Evolutionary conservation across 2,329 filamentous ascomycete species (phyloP), one percentile per base, ranked within the genome.

Genomic region (Rutstroemia sp.): DNA sequence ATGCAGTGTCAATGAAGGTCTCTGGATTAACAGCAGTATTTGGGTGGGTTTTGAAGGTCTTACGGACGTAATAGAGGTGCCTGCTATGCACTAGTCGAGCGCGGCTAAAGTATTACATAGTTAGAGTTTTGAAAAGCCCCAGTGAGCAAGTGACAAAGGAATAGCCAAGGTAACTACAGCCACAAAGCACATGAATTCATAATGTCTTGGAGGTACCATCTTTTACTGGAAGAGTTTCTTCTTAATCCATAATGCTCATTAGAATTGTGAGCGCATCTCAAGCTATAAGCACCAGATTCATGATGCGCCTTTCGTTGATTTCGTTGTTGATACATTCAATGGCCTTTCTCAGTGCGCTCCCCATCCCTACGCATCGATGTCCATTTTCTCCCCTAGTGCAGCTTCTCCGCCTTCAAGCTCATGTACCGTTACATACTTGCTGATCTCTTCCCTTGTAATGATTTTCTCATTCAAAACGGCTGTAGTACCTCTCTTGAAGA

Each of bases 401-500:
- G 86, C 47, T 59, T 69, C 67, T 6, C 59, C 63, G 42, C 63
- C 61, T 51, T 65, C 81, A 67, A 96, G 73, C 71, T 97, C 92
- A 67, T 95, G 86, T 58, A 99, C 88, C 30, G 87, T 95, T 58
- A 97, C 86, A 73, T 94, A 97, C 72, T 95, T 92, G 72, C 88
- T 88, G 68, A 99, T 87, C 68, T 99, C 90, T 72, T 92, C 88
- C 78, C 89, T 94, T 68, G 82, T 91, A 72, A 97, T 95, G 65
- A 97, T 81, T 80, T 95, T 96, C 79, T 99, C 89, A 73, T 96
- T 94, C 70, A 99, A 78, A 62, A 94, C 89, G 9, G 92, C 92
- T 9, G 95, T 99, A n/a, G 94, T 97, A 56, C 94, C 94, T 71
- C 84, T 84, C 65, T 80, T 78, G 78, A 96, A 99, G 67, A 83